Conservation (phyloP, 805 yeast genomes). For the Clavispora vitiphila region DNA sequence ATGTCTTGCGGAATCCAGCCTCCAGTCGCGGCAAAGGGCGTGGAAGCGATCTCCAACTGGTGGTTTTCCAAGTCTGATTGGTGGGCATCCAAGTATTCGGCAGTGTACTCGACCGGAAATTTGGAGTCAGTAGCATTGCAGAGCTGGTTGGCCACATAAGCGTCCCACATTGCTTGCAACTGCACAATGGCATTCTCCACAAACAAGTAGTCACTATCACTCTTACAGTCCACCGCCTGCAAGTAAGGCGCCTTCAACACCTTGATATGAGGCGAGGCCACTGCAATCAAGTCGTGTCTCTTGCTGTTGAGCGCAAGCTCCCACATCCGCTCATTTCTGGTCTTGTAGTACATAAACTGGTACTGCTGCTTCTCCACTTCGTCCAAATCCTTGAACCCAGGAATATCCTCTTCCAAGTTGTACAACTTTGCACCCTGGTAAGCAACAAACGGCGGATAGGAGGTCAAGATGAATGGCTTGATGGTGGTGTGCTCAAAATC, state of each 20-base stretch:
- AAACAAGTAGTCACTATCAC: slow-evolving; percentile 54
- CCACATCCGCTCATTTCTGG: slow-evolving; percentile 89
- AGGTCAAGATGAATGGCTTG: slow-evolving; percentile 76
- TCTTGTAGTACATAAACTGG: slow-evolving; percentile 80
- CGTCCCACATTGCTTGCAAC: slow-evolving; percentile 64
- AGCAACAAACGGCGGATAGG: slow-evolving; percentile 77
- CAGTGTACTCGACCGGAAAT: slow-evolving; percentile 60
- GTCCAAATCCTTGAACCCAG: slow-evolving; percentile 58
- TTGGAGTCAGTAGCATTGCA: slow-evolving; percentile 37
- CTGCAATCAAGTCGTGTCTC: slow-evolving; percentile 63
- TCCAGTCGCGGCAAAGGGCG: slow-evolving; percentile 84
- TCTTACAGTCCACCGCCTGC: slow-evolving; percentile 55
- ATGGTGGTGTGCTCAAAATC: slow-evolving; percentile 82
- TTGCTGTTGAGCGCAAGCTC: slow-evolving; percentile 67
- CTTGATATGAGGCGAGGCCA: slow-evolving; percentile 82
- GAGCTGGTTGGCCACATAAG: slow-evolving; percentile 54
- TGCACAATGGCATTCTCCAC: slow-evolving; percentile 65
- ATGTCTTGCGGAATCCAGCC: slow-evolving; percentile 97
- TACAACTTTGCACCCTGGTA: slow-evolving; percentile 88
- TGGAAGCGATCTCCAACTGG: slow-evolving; percentile 60
- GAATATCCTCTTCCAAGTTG: slow-evolving; percentile 68
- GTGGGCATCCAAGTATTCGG: slow-evolving; percentile 54
- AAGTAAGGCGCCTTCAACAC: slow-evolving; percentile 60
- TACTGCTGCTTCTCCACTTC: slow-evolving; percentile 76
- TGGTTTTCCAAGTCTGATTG: slow-evolving; percentile 56